Base-by-base conservation (phyloP, 1,284 basidiomycete species). In the Apiotrichum montevideense region DNA sequence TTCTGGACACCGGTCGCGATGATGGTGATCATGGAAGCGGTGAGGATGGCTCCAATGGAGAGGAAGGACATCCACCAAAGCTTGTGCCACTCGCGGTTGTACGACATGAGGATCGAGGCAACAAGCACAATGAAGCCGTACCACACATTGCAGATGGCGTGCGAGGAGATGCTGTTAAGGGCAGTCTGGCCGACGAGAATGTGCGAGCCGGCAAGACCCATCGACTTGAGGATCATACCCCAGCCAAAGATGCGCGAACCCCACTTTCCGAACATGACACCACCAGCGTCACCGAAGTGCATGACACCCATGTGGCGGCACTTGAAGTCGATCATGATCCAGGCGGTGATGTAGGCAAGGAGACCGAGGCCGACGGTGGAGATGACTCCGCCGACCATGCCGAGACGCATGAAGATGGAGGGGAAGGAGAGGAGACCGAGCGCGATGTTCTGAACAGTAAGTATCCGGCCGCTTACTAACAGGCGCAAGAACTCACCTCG, bases 241-340 rank as follows among this genome's bases (percentile, higher is more conserved):
- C 56, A 55, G 39, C 65, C 60, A 45, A 71, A 62, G 44, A 70
- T 62, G 40, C 63, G 61, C 39, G 61, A 58, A 37, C 69, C 72
- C 61, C 63, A 66, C 56, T 63, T 64, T 47, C 72, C 72, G 51
- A 68, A 71, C 46, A 74, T 63, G 49, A 74, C 60, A 51, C 60
- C 65, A 42, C 70, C 71, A 29, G 69, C 72, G 54, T 74, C 71
- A 55, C 66, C 70, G 40, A 64, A 70, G 63, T 74, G 67, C 67
- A 72, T 67, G 45, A 68, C 67, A 63, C 71, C 71, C 65, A 68
- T 68, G 60, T 72, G 68, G 29, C 60, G 59, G 49, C 68, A 49
- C 61, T 74, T 74, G 67, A 74, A 74, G 58, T 73, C 69, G 52
- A 72, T 66, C 64, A 70, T 66, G 60, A 69, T 71, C 63, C 66